These are phyloP conservation scores for Hericium rajendrae DNA, from an alignment of 768 basidiomycete genomes.

Conservation along the genomic window DNA sequence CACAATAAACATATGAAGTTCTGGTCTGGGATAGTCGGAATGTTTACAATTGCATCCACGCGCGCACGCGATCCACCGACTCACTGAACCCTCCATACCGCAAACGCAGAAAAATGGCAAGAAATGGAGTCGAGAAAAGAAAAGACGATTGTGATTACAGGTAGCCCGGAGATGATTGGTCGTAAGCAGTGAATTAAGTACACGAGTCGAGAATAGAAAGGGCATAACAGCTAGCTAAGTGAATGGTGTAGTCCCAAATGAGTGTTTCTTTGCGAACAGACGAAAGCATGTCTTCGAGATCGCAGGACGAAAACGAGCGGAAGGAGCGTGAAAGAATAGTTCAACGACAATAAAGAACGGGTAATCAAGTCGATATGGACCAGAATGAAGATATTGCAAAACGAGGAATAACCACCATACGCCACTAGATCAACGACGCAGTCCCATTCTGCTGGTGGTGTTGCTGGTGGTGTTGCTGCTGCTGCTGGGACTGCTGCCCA, in stretches of 20 bases:
- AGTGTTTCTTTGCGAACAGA: neutral
- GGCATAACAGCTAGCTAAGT: too few relatives aligned
- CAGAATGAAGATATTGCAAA: neutral
- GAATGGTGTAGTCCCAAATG: neutral
- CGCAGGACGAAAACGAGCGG: neutral
- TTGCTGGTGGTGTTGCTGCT: constrained; percentile 23
- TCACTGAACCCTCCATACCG: too few relatives aligned
- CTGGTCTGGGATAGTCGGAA: too few relatives aligned
- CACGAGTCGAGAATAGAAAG: too few relatives aligned
- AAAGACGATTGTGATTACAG: too few relatives aligned
- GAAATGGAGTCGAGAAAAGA: too few relatives aligned
- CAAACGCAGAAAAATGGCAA: too few relatives aligned
- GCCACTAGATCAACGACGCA: constrained; percentile 38
- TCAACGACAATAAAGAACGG: neutral
- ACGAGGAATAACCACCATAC: neutral
- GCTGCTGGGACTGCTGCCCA: constrained; percentile 9
- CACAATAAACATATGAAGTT: too few relatives aligned
- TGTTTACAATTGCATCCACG: too few relatives aligned
- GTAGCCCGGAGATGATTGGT: too few relatives aligned
- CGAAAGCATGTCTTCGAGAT: neutral
- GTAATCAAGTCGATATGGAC: neutral
- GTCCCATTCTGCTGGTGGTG: constrained; percentile 32
- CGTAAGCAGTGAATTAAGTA: too few relatives aligned
- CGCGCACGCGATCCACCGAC: too few relatives aligned
- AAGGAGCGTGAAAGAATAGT: neutral